Percentiles rank a stretch among this genome's conserved stretches.
Evolutionary conservation across 2,329 filamentous ascomycete genomes (phyloP).

Genomic region (Colletotrichum sp.): DNA sequence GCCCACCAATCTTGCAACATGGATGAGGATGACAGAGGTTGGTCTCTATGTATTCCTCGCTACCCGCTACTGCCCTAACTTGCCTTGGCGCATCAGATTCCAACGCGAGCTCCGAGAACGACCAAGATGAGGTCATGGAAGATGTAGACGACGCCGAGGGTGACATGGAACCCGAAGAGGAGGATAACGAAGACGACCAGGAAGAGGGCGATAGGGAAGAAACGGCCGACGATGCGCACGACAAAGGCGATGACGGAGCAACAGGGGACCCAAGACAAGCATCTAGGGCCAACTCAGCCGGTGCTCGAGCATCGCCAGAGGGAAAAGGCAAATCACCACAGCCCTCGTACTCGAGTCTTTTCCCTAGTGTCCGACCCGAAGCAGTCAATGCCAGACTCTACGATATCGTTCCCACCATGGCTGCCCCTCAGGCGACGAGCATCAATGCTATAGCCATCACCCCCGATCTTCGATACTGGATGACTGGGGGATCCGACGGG

Average conservation of each 20-base stretch:
- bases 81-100: constrained; percentile 26
- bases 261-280: constrained; percentile 35
- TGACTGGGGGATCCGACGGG: constrained; percentile 91
- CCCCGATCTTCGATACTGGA: constrained; percentile 92
- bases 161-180: constrained; percentile 36
- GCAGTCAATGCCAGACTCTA: constrained; percentile 82
- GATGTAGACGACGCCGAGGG: constrained; percentile 43
- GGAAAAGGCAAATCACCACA: constrained; percentile 1
- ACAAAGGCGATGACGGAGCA: constrained; percentile 39
- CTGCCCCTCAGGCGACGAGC: constrained; percentile 92
- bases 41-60: background rate
- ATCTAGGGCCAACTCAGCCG: constrained; percentile 29
- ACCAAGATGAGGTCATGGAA: constrained; percentile 63
- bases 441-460: constrained; percentile 93
- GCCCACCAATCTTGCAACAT: constrained; percentile 9
- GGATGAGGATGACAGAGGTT: constrained; percentile 34
- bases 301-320: constrained; percentile 10
- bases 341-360: constrained; percentile 12
- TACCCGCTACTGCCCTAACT: background rate
- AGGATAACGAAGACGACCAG: constrained; percentile 37
- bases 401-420: constrained; percentile 96
- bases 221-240: constrained; percentile 31
- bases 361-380: constrained; percentile 68
- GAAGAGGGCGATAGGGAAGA: constrained; percentile 42
- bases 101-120: constrained; percentile 50